Conservation (phyloP, 768 basidiomycete genomes). For the Boletus bicolor region DNA sequence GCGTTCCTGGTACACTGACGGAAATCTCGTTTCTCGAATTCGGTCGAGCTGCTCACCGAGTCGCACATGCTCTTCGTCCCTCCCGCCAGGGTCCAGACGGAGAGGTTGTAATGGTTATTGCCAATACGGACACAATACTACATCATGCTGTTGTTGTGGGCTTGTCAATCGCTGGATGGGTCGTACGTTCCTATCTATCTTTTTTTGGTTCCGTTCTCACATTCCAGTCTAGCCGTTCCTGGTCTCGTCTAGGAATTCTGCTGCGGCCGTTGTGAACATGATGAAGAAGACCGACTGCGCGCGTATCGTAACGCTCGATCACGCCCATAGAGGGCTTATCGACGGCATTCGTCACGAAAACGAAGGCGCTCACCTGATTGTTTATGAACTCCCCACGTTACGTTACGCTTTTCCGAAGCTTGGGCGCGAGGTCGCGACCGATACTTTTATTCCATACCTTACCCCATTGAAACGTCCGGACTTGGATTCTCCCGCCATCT, state of each 20-base stretch:
- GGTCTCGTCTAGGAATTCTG: conserved; percentile 41
- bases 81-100: conserved; percentile 21
- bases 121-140: conserved; percentile 32
- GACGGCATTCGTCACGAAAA: background rate
- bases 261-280: conserved; percentile 34
- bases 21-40: conserved; percentile 30
- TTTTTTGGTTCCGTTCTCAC: conserved; percentile 25
- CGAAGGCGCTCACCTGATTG: background rate
- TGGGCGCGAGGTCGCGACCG: conserved; percentile 28
- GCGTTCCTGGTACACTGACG: conserved; percentile 5
- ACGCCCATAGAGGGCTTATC: conserved; percentile 19
- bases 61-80: conserved; percentile 41
- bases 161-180: conserved; percentile 39
- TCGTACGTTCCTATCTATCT: conserved; percentile 27
- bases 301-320: conserved; percentile 17
- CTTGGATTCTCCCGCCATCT: conserved; percentile 37
- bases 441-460: conserved; percentile 21
- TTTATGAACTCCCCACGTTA: conserved; percentile 21
- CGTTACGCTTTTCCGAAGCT: conserved; percentile 40
- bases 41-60: conserved; percentile 28
- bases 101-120: conserved; percentile 24
- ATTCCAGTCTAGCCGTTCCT: conserved; percentile 30
- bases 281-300: conserved; percentile 21
- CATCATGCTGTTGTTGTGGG: conserved; percentile 34
- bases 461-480: conserved; percentile 11